Conservation (phyloP, 176 grass and related monocot species). For the Ananas comosus region DNA sequence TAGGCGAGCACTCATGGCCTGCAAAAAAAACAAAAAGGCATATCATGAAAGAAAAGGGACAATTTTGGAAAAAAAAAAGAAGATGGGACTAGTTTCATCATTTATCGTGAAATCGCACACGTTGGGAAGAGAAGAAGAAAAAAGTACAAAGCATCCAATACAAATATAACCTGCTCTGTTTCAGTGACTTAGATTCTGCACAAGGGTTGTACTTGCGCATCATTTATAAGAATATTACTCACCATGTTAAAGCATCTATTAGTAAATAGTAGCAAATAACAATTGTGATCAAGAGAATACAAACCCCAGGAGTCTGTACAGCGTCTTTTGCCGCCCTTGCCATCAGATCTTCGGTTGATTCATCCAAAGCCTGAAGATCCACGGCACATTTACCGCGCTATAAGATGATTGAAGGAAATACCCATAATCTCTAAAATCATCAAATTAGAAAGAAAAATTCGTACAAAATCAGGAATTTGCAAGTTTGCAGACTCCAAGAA, state of each 20-base stretch:
- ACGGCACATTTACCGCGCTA: not conserved
- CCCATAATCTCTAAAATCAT: slow-evolving; percentile 11
- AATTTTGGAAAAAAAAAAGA: slow-evolving; percentile 1
- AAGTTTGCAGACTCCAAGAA: slow-evolving; percentile 24
- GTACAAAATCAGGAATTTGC: slow-evolving; percentile 52
- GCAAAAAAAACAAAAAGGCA: slow-evolving; percentile 9
- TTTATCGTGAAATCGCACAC: not conserved
- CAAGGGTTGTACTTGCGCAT: no score
- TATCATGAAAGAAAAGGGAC: not conserved
- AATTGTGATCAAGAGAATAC: slow-evolving; percentile 7
- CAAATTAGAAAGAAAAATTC: slow-evolving; percentile 23
- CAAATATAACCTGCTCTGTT: no score
- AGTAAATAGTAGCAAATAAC: not conserved
- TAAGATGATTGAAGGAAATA: slow-evolving; percentile 16
- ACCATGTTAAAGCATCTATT: no score
- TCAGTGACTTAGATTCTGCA: no score
- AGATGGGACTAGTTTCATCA: not conserved
- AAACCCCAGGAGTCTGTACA: slow-evolving; percentile 71
- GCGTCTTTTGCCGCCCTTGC: slow-evolving; percentile 27
- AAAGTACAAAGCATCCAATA: no score
- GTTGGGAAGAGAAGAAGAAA: not conserved
- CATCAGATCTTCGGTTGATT: slow-evolving; percentile 28
- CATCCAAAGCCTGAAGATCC: slow-evolving; percentile 36
- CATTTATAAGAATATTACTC: no score
- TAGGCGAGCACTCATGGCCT: slow-evolving; percentile 47